Conservation (phyloP, 2,329 filamentous ascomycete species). For the Neonectria magnoliae region DNA sequence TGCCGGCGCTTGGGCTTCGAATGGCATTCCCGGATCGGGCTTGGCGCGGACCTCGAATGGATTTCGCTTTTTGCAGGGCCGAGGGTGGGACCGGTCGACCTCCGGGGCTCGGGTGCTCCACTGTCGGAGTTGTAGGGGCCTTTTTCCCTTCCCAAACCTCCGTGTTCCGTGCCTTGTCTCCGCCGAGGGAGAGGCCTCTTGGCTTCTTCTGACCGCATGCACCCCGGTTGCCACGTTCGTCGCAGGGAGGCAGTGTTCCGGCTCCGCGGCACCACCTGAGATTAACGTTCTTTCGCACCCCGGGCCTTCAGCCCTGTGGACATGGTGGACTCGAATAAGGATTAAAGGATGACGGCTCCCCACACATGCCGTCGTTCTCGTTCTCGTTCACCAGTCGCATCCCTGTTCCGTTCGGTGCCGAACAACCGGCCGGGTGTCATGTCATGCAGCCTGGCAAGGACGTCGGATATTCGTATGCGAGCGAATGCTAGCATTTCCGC, state of each 20-base stretch:
- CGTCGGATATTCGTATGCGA: not conserved
- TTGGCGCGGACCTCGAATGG: constrained; percentile 21
- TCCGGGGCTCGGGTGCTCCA: constrained; percentile 15
- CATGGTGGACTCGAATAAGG: not conserved
- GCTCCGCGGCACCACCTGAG: not conserved
- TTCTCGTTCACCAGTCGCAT: not conserved
- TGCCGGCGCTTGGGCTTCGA: not conserved
- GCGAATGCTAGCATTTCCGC: not conserved
- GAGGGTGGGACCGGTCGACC: not conserved
- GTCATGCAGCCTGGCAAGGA: not conserved
- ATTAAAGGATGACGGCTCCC: not conserved
- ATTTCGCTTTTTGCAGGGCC: constrained; percentile 14
- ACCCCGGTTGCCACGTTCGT: not conserved
- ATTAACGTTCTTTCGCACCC: not conserved
- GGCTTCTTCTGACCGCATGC: not conserved
- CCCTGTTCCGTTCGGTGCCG: not conserved
- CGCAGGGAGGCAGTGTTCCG: constrained; percentile 7
- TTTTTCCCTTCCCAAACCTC: not conserved
- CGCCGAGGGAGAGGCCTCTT: not conserved
- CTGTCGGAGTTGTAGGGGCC: not conserved
- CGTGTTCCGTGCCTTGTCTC: not conserved
- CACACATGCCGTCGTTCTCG: not conserved
- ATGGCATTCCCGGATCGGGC: constrained; percentile 12
- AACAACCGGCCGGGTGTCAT: not conserved
- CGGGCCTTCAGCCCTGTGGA: not conserved